These are phyloP conservation scores for Priceomyces castillae DNA, from an alignment of 805 yeast species.

Conservation along the genomic window DNA sequence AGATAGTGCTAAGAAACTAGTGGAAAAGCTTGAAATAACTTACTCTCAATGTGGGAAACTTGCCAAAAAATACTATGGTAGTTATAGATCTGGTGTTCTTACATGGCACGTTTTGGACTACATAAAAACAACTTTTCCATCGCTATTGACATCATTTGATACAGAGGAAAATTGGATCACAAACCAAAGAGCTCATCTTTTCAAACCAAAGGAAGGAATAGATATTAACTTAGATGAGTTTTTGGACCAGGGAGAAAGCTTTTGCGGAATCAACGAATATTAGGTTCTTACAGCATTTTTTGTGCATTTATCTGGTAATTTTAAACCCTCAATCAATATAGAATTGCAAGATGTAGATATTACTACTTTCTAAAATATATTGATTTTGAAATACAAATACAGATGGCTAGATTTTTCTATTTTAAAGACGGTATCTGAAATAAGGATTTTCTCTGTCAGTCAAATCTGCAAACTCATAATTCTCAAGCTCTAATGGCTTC, in stretches of 20 bases:
- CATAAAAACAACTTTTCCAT: not conserved
- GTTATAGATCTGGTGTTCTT: conserved; percentile 1
- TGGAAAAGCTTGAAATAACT: conserved; percentile 1
- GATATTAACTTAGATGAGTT: too few species aligned
- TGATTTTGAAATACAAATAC: too few species aligned
- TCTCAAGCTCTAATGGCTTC: conserved; percentile 19
- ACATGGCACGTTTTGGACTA: not conserved
- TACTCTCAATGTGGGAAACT: not conserved
- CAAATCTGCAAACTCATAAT: conserved; percentile 49
- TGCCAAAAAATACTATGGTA: not conserved
- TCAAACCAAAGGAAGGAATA: too few species aligned
- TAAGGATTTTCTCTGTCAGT: conserved; percentile 54
- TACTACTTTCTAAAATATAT: too few species aligned
- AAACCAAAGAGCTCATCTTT: too few species aligned
- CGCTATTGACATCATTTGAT: not conserved
- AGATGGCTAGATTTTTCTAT: too few species aligned
- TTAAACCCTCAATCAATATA: too few species aligned
- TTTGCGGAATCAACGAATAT: too few species aligned
- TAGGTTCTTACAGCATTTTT: too few species aligned
- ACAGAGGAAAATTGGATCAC: not conserved
- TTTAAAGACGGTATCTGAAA: conserved; percentile 32
- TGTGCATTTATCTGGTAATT: too few species aligned
- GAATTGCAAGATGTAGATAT: too few species aligned
- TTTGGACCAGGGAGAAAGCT: too few species aligned
- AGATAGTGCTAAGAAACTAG: not conserved